phyloP scores from a whole-genome alignment of 805 yeast species.

The Yarrowia sp. region DNA sequence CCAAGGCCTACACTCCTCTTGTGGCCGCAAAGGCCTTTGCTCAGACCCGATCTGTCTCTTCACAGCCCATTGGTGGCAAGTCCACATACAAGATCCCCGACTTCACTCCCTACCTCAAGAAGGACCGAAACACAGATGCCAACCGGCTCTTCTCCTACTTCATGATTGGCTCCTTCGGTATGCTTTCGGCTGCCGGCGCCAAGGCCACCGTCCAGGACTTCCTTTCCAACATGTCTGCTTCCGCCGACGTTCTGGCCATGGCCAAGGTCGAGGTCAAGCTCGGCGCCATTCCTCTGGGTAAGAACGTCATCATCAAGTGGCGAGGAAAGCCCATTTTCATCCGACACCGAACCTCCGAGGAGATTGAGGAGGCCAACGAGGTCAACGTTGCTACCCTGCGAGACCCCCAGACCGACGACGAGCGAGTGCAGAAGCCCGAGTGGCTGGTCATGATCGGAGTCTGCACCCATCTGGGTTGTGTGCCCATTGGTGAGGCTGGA shows the following conservation, averaged over 20 bases:
- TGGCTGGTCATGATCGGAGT: conserved; percentile 99
- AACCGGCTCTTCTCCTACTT: conserved; percentile 90
- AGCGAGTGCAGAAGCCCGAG: conserved; percentile 95
- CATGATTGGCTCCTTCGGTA: conserved; percentile 96
- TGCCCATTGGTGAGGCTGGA: conserved; percentile 99
- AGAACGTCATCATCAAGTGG: conserved; percentile 98
- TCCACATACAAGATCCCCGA: conserved; percentile 92
- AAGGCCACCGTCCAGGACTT: conserved; percentile 93
- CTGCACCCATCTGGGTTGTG: conserved; percentile 99
- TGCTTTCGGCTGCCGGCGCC: conserved; percentile 91
- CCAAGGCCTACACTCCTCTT: conserved; percentile 39
- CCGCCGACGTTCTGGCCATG: conserved; percentile 98
- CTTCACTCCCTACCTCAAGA: conserved; percentile 79
- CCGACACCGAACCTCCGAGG: conserved; percentile 95
- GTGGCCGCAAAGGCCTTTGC: conserved; percentile 34
- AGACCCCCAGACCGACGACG: conserved; percentile 93
- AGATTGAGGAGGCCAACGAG: conserved; percentile 91
- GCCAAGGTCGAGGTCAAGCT: conserved; percentile 98
- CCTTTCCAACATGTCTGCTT: conserved; percentile 92
- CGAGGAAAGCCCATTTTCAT: conserved; percentile 99
- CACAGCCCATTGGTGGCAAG: conserved; percentile 52
- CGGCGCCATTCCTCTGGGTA: conserved; percentile 93
- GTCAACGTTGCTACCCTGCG: conserved; percentile 80
- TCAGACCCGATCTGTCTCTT: conserved; percentile 39
- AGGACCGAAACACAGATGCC: conserved; percentile 71